Evolutionary conservation across 805 yeast genomes (phyloP), one percentile per base, ranked within the genome.

Genomic region (Brettanomyces sp.): DNA sequence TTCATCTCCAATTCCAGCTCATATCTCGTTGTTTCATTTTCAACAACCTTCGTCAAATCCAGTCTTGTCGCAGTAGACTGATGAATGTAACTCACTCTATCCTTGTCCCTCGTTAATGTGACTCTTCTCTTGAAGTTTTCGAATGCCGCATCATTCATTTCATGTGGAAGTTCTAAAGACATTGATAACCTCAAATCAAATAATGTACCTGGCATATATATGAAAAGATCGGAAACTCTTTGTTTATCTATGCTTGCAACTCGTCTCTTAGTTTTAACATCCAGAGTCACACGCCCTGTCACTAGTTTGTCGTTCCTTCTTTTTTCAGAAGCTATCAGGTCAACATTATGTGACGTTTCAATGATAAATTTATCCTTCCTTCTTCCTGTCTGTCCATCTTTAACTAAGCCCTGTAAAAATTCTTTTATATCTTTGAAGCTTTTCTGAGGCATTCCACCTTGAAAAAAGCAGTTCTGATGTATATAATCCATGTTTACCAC

Each of bases 161-260:
- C 73, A 23, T 77, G 75, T 0, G 96, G 96, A 48, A 81, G 60
- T 76, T 89, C 97, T 28, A 85, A 63, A 36, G 87, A 78, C 51
- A 90, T 65, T 5, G 95, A 80, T 35, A 89, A 67, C 54, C 95
- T 74, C 53, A 82, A 69, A 64, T 89, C 97, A 58, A 80, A 82
- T 63, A 80, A 71, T 32, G 85, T 77, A 51, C 85, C 82, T 4
- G 96, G 96, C 45, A 83, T 74, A 56, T 77, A 80, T 21, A 89
- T 69, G 55, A 77, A 73, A 46, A 90, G 62, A 58, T 84, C 88
- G 2, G 87, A 76, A n/a, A 88, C 66, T 45, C 91, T 72, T 53
- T 77, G 75, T 58, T 89, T 89, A 49, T 79, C 80, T 44, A 89
- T 84, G 39, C 82, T 82, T 32, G 79, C 80, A 43, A 80, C 79